Conservation (phyloP, 2,329 filamentous ascomycete genomes). For the Fusarium coicis region DNA sequence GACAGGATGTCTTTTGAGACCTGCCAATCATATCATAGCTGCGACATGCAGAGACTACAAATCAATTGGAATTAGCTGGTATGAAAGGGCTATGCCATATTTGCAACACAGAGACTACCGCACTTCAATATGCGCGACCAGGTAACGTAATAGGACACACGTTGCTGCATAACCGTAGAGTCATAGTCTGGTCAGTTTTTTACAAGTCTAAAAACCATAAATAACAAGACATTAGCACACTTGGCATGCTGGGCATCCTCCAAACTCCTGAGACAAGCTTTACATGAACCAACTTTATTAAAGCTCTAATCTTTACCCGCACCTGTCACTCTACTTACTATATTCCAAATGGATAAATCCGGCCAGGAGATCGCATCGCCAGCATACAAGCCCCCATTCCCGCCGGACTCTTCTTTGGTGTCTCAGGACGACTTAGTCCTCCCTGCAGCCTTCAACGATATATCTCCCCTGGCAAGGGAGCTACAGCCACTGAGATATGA, state of each 20-base stretch:
- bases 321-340: background rate
- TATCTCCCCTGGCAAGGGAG: background rate
- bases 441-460: background rate
- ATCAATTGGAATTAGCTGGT: background rate
- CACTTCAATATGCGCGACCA: background rate
- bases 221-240: background rate
- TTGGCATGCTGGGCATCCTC: background rate
- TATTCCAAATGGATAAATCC: background rate
- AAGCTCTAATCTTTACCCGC: background rate
- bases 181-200: background rate
- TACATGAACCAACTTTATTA: too few species aligned
- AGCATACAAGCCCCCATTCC: background rate
- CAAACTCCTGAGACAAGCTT: background rate
- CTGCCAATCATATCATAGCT: background rate
- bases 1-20: too few species aligned
- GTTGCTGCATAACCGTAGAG: background rate
- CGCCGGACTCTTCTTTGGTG: background rate
- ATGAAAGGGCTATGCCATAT: background rate
- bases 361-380: background rate
- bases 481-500: background rate
- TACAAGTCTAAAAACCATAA: background rate
- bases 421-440: background rate
- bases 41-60: background rate
- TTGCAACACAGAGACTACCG: background rate
- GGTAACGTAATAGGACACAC: background rate